phyloP scores from a whole-genome alignment of 176 grass and related monocot genomes.

The Pontederia crassipes region DNA sequence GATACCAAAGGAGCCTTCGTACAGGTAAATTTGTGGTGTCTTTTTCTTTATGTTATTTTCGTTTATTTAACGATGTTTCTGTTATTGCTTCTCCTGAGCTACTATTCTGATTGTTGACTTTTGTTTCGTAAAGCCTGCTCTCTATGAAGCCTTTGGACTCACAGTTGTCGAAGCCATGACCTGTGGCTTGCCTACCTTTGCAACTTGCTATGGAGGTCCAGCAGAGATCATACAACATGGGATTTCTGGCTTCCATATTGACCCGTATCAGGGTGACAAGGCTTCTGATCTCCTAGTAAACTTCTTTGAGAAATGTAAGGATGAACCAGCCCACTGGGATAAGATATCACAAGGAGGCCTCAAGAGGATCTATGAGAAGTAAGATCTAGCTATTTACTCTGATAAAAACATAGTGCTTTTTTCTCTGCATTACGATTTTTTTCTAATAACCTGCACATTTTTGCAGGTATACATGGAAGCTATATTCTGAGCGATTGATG shows the following conservation, averaged over 20 bases:
- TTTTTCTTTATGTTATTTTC: too few relatives aligned
- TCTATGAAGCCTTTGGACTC: slow-evolving; percentile 93
- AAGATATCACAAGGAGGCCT: slow-evolving; percentile 76
- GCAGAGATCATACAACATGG: slow-evolving; percentile 94
- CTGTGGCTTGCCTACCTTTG: slow-evolving; percentile 88
- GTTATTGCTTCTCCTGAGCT: neutral
- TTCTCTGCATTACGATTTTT: neutral
- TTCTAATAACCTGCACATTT: too few relatives aligned
- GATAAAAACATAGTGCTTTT: neutral
- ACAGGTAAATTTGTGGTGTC: slow-evolving; percentile 38
- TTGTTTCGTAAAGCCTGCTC: slow-evolving; percentile 59
- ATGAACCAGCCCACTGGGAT: slow-evolving; percentile 52
- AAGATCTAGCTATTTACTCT: slow-evolving; percentile 1
- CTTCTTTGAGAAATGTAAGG: slow-evolving; percentile 78
- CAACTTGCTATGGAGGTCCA: slow-evolving; percentile 77
- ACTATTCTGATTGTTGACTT: neutral
- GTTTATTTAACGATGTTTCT: neutral
- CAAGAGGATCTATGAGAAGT: slow-evolving; percentile 96
- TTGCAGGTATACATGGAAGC: slow-evolving; percentile 88
- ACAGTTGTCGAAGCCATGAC: slow-evolving; percentile 97
- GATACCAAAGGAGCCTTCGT: slow-evolving; percentile 94
- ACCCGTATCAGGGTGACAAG: slow-evolving; percentile 92
- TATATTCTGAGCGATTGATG: slow-evolving; percentile 99
- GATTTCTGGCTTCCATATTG: slow-evolving; percentile 88
- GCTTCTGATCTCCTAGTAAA: slow-evolving; percentile 58